phyloP scores from a whole-genome alignment of 352 stramenopile species.

The Phytophthora ramorum region DNA sequence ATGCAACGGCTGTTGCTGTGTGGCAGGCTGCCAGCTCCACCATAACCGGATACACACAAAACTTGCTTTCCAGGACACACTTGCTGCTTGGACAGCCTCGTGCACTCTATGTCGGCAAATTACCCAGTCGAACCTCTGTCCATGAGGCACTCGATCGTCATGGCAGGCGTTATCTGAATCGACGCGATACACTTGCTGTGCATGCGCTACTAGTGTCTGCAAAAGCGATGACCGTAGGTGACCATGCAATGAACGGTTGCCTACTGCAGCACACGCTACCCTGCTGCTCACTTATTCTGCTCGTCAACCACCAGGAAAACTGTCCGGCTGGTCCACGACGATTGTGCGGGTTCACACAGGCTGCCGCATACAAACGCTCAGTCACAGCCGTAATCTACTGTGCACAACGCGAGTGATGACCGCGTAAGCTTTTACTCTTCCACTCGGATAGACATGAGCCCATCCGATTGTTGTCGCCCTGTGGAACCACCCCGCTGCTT shows the following conservation, averaged over 20 bases:
- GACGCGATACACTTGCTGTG: background rate
- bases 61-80: no score
- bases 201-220: no score
- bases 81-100: conserved; percentile 13
- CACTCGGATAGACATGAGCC: conserved; percentile 20
- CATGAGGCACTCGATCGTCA: no score
- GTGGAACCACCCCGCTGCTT: background rate
- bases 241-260: background rate
- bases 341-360: background rate
- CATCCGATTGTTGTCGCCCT: background rate
- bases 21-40: no score
- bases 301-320: background rate
- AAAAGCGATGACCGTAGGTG: background rate
- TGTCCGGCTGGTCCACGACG: background rate
- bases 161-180: background rate
- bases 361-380: background rate
- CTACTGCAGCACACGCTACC: background rate
- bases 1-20: no score
- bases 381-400: conserved; percentile 5
- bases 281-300: background rate
- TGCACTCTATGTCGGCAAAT: conserved; percentile 20
- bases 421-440: background rate
- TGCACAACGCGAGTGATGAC: background rate
- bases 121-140: no score
- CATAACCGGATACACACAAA: no score